Conservation (phyloP, 2,329 filamentous ascomycete genomes). For the Diaporthe ilicicola region DNA sequence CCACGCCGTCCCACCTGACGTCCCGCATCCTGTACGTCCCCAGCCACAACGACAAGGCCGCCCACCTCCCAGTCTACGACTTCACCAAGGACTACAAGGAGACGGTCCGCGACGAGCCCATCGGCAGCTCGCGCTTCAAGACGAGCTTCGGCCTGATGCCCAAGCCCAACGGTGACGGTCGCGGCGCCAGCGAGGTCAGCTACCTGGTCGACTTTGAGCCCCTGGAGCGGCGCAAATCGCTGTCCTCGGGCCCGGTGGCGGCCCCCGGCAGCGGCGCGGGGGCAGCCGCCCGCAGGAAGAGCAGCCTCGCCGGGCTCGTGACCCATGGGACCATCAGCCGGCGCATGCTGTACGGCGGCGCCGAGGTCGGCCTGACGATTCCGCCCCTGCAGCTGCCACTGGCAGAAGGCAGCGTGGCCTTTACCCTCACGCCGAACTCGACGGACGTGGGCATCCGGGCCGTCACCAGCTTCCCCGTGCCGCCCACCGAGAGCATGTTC, state of each 20-base stretch:
- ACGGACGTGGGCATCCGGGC: conserved; percentile 7
- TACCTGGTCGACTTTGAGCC: conserved; percentile 33
- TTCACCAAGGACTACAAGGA: conserved; percentile 28
- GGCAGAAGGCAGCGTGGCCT: conserved; percentile 23
- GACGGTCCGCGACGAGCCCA: conserved; percentile 26
- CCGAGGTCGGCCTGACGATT: conserved; percentile 24
- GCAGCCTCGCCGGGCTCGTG: background rate
- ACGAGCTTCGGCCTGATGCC: conserved; percentile 29
- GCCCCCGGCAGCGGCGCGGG: background rate
- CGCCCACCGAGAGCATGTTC: conserved; percentile 17
- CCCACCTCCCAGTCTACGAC: conserved; percentile 32
- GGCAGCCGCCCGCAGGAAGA: background rate
- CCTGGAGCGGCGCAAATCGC: conserved; percentile 13
- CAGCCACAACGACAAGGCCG: conserved; percentile 26
- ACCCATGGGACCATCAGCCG: conserved; percentile 26
- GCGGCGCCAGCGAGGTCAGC: conserved; percentile 21
- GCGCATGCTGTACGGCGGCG: conserved; percentile 27
- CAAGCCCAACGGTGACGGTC: conserved; percentile 32
- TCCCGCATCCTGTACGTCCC: conserved; percentile 31
- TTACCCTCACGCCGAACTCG: conserved; percentile 19
- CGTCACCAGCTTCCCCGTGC: conserved; percentile 16
- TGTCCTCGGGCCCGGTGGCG: background rate
- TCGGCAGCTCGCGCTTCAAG: conserved; percentile 33
- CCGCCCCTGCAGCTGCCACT: background rate
- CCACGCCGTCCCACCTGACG: conserved; percentile 26